These are phyloP conservation scores for Fraxinus platypoda DNA, from an alignment of 305 asterid species.

Conservation along the genomic window DNA sequence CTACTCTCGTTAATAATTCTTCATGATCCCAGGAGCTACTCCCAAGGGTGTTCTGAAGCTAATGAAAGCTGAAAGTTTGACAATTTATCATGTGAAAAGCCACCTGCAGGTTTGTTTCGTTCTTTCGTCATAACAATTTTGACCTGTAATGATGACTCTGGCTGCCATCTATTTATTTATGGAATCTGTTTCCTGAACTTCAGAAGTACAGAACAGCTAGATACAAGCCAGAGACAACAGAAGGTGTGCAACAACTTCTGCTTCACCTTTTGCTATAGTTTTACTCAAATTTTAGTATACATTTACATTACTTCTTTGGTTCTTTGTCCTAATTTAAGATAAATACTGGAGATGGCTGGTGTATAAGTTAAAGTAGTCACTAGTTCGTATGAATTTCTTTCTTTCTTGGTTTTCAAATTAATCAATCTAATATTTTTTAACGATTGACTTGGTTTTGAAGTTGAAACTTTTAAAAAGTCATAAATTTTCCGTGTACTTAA, in stretches of 20 bases:
- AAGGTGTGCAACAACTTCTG: constrained; percentile 49
- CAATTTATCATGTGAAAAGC: constrained; percentile 95
- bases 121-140: constrained; percentile 12
- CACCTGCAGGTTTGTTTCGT: constrained; percentile 71
- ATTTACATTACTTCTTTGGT: not conserved
- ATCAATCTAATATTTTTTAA: not conserved
- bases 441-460: not conserved
- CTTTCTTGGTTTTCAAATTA: constrained; percentile 1
- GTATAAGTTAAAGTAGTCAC: not conserved
- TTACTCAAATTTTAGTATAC: not conserved
- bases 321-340: not conserved
- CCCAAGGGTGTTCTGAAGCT: constrained; percentile 89
- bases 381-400: not conserved
- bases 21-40: constrained; percentile 68
- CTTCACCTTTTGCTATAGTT: constrained; percentile 10
- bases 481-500: not conserved
- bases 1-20: constrained; percentile 18
- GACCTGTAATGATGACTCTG: constrained; percentile 24
- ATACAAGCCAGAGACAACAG: constrained; percentile 74
- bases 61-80: constrained; percentile 85
- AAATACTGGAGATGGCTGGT: not conserved
- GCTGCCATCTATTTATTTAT: constrained; percentile 20
- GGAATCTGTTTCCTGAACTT: constrained; percentile 34
- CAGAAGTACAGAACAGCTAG: constrained; percentile 97
- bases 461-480: not conserved